Base-by-base conservation (phyloP, 176 grass and related monocot genomes). In the Pontederia crassipes region DNA sequence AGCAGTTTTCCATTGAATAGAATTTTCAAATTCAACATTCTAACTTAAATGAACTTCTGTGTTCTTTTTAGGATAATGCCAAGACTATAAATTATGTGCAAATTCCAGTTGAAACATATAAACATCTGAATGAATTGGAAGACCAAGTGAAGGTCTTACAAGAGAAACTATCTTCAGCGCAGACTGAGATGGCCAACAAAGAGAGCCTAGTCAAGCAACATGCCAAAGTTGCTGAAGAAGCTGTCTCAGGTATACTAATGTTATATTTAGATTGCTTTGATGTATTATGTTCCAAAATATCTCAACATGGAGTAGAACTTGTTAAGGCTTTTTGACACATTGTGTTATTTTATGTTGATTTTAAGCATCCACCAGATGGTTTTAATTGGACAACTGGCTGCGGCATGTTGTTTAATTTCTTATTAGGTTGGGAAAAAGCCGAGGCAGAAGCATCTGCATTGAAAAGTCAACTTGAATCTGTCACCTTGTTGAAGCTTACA, bases 141-240 rank as follows among this genome's bases (percentile, higher is more conserved):
- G 80, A 89, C 49, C 72, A 89, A 63, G 85, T 99, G 61, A 99
- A 83, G 58, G 29, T 83, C 20, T 83, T 65, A 65, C 48, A 51
- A 50, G 94, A 89, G 54, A 83, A 89, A 72, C 57, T 99, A 32
- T 81, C 80, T 76, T 60, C 82, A 53, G 82, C 72, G 52, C 62
- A 93, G 66, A 86, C 79, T 46, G 94, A 99, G 88, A 86, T 99
- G 64, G 89, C 67, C 54, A 89, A 76, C 59, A 99, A 98, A 77
- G 94, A 99, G 64, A 77, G 76, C 62, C 75, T 89, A 49, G 94
- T 93, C 65, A 99, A 99, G 69, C 94, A 99, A 29, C 94, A 99
- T 77, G 94, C 82, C 48, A 99, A 93, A 93, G 94, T 99, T 79
- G 88, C 94, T 53, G 94, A 99, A 89, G 94, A 99, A 81, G 94